Conservation (phyloP, 441 rosid genomes). For the Erodium texanum region DNA sequence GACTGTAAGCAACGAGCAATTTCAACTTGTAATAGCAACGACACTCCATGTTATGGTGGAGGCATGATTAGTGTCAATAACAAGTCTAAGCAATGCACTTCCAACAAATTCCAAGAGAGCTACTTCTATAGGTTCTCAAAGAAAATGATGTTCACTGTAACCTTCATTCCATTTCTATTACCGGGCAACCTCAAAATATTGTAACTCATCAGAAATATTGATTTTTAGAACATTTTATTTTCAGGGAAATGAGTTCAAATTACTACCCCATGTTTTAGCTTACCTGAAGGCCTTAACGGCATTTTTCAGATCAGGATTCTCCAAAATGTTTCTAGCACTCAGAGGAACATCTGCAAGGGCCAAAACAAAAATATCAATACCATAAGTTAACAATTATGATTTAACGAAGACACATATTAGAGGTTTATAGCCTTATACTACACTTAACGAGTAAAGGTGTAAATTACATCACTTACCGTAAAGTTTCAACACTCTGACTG, state of each 20-base stretch:
- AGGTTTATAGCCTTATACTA: not conserved
- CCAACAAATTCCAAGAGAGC: not conserved
- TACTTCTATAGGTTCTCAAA: not conserved
- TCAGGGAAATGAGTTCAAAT: not conserved
- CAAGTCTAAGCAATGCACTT: not conserved
- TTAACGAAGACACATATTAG: too few relatives aligned
- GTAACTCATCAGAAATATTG: too few relatives aligned
- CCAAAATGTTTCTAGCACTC: constrained; percentile 75
- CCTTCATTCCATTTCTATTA: not conserved
- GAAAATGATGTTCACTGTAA: not conserved
- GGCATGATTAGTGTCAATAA: not conserved
- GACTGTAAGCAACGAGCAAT: too few relatives aligned
- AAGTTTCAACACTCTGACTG: constrained; percentile 67
- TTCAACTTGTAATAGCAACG: too few relatives aligned
- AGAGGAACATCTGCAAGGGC: constrained; percentile 56
- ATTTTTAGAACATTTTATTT: not conserved
- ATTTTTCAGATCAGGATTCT: constrained; percentile 62
- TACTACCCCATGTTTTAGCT: constrained; percentile 6
- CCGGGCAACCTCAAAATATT: not conserved
- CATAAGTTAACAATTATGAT: too few relatives aligned
- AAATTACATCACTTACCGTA: constrained; percentile 45
- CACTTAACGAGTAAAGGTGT: not conserved
- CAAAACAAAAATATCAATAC: too few relatives aligned
- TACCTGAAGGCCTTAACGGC: constrained; percentile 85
- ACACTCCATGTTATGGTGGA: too few relatives aligned